Evolutionary conservation across 352 stramenopile genomes (phyloP).

Genomic region (Blastocystis sp.): DNA sequence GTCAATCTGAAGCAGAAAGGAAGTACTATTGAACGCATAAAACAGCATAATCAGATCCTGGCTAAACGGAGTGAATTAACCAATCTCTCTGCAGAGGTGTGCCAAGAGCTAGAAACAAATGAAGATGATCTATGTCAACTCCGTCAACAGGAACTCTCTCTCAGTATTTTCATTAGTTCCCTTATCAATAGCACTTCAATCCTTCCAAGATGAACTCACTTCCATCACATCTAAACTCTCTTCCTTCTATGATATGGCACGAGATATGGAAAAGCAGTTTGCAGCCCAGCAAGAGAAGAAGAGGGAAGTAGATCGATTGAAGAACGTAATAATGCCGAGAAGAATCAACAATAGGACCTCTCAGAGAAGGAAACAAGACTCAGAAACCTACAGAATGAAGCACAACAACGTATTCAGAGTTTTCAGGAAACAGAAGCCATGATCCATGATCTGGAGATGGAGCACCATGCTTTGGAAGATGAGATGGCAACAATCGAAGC

Average conservation of each 20-base stretch:
- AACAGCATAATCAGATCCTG: background rate
- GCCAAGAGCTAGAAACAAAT: background rate
- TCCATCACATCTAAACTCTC: too few species aligned
- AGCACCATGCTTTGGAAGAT: background rate
- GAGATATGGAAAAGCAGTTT: too few species aligned
- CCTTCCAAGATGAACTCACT: too few species aligned
- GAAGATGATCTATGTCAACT: background rate
- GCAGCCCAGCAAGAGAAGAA: too few species aligned
- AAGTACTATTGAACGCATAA: background rate
- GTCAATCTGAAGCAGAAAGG: background rate
- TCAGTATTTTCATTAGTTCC: too few species aligned
- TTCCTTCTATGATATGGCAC: too few species aligned
- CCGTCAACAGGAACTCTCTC: background rate
- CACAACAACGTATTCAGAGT: background rate
- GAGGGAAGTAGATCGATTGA: too few species aligned
- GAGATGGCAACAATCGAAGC: too few species aligned
- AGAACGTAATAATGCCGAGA: background rate
- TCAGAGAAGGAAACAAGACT: background rate
- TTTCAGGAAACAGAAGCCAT: too few species aligned
- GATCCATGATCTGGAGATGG: background rate
- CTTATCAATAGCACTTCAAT: too few species aligned
- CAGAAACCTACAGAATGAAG: background rate
- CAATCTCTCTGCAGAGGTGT: background rate
- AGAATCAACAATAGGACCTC: background rate
- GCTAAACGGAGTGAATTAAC: background rate